Percentiles rank a stretch among this genome's conserved stretches.
These are phyloP conservation scores for Geotrichum candidum DNA, from an alignment of 1,139 yeast genomes.

Conservation along the genomic window DNA sequence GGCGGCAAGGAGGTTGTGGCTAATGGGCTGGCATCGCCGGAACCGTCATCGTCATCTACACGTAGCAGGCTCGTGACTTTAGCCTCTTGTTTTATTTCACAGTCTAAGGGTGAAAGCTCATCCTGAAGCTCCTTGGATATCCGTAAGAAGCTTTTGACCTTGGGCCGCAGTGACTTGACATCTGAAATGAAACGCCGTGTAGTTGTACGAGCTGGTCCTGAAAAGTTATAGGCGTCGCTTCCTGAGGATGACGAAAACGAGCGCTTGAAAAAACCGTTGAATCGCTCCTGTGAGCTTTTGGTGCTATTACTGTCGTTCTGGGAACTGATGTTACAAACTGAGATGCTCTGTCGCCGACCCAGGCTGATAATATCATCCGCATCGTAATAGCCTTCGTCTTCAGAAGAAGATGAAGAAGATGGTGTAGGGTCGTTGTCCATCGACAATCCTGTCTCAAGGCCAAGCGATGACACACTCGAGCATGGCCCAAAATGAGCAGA, in stretches of 20 bases:
- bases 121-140: slow-evolving; percentile 32
- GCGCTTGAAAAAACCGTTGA: neutral
- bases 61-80: slow-evolving; percentile 32
- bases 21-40: neutral
- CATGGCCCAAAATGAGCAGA: slow-evolving; percentile 23
- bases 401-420: slow-evolving; percentile 22
- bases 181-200: slow-evolving; percentile 22
- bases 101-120: slow-evolving; percentile 33
- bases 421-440: slow-evolving; percentile 7
- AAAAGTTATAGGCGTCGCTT: neutral
- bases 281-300: neutral
- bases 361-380: slow-evolving; percentile 27
- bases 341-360: slow-evolving; percentile 22
- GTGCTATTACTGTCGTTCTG: neutral
- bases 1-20: neutral
- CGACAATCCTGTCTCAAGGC: slow-evolving; percentile 22
- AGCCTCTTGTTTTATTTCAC: slow-evolving; percentile 33
- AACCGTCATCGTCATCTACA: slow-evolving; percentile 20
- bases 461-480: slow-evolving; percentile 27
- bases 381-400: slow-evolving; percentile 24
- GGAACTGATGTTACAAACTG: neutral
- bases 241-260: neutral
- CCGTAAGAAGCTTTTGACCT: slow-evolving; percentile 30
- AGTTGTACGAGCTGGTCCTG: slow-evolving; percentile 6
- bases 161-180: slow-evolving; percentile 29